These are phyloP conservation scores for Cryptococcus maquisensis DNA, from an alignment of 1,284 basidiomycete genomes.

Conservation along the genomic window DNA sequence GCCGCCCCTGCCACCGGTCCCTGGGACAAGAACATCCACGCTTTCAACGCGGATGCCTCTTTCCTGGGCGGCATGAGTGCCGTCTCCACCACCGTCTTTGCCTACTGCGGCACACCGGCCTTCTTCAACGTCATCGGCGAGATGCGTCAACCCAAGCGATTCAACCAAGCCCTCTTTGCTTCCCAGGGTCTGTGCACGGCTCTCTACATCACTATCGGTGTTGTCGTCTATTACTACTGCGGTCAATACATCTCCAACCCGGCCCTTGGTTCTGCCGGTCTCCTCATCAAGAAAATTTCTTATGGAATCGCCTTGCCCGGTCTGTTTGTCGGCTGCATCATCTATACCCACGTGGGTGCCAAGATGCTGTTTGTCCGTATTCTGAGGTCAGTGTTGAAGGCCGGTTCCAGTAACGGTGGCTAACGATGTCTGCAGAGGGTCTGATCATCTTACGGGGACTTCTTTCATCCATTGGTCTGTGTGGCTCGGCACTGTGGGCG, in stretches of 20 bases:
- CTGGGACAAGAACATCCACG: constrained; percentile 31
- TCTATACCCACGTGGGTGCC: constrained; percentile 23
- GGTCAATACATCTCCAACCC: constrained; percentile 37
- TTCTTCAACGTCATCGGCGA: constrained; percentile 47
- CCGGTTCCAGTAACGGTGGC: not conserved
- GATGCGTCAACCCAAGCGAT: constrained; percentile 41
- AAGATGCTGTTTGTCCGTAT: constrained; percentile 38
- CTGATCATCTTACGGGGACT: constrained; percentile 53
- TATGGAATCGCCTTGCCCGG: constrained; percentile 48
- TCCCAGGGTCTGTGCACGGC: constrained; percentile 33
- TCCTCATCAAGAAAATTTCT: constrained; percentile 43
- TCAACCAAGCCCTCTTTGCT: constrained; percentile 20
- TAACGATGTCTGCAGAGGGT: constrained; percentile 33
- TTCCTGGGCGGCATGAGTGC: constrained; percentile 44
- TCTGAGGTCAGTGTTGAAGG: constrained; percentile 30
- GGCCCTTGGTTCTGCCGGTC: constrained; percentile 44
- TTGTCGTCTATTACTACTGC: constrained; percentile 38
- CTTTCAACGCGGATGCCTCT: constrained; percentile 20
- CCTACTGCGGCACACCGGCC: constrained; percentile 34
- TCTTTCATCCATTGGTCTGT: constrained; percentile 25
- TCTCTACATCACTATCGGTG: constrained; percentile 37
- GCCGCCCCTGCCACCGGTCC: constrained; percentile 24
- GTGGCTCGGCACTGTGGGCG: constrained; percentile 1
- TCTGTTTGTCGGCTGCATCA: constrained; percentile 19
- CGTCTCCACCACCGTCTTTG: constrained; percentile 39